Evolutionary conservation across 352 stramenopile genomes (phyloP).

Genomic region (Phytophthora chlamydospora): DNA sequence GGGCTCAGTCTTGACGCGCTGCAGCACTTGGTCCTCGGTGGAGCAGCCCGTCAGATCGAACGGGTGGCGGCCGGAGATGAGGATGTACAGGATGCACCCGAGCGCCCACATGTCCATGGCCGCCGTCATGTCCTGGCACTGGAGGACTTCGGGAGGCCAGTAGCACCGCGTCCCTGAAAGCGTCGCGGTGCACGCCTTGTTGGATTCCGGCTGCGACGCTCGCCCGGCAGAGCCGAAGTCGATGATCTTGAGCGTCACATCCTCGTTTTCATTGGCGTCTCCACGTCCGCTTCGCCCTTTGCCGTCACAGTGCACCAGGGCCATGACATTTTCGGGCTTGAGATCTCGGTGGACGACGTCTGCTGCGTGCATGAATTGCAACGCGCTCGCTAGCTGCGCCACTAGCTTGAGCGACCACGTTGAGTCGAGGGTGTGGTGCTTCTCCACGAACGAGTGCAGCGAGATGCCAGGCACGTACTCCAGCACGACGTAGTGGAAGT

Average conservation of each 20-base stretch:
- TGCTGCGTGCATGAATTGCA: conserved; percentile 70
- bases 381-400: conserved; percentile 64
- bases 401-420: conserved; percentile 56
- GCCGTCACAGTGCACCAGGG: conserved; percentile 27
- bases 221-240: conserved; percentile 85
- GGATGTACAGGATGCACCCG: conserved; percentile 89
- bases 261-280: conserved; percentile 23
- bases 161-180: conserved; percentile 87
- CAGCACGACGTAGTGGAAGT: conserved; percentile 85
- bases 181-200: conserved; percentile 30
- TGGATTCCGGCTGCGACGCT: conserved; percentile 18
- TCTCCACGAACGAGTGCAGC: conserved; percentile 72
- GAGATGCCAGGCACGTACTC: conserved; percentile 77
- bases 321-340: conserved; percentile 91
- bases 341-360: conserved; percentile 87
- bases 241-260: conserved; percentile 81
- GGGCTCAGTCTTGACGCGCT: conserved; percentile 52
- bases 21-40: conserved; percentile 78
- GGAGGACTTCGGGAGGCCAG: conserved; percentile 82
- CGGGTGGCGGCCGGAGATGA: conserved; percentile 84
- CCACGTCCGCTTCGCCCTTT: conserved; percentile 5
- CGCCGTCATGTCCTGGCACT: conserved; percentile 54
- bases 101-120: conserved; percentile 91
- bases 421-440: conserved; percentile 51
- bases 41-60: conserved; percentile 85